phyloP scores from a whole-genome alignment of 805 yeast genomes.

The Yarrowia keelungensis region DNA sequence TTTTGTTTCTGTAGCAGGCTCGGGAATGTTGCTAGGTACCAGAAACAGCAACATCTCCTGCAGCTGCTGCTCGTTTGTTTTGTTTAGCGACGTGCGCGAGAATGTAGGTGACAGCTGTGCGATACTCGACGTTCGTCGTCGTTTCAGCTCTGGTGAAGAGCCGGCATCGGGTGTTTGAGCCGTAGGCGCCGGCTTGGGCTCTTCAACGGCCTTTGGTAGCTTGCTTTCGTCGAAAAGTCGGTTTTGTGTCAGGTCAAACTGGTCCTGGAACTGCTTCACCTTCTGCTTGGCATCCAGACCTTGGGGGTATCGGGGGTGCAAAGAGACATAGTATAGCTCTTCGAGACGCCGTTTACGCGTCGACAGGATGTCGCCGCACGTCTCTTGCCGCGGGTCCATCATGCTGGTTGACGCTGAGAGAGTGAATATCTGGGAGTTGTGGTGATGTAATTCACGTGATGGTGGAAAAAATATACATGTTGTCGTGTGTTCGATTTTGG shows the following conservation, averaged over 20 bases:
- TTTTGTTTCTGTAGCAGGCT: conserved; percentile 47
- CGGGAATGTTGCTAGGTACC: conserved; percentile 50
- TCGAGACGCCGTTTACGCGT: conserved; percentile 63
- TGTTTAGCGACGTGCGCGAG: conserved; percentile 9
- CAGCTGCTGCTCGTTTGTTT: conserved; percentile 31
- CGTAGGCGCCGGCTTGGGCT: conserved; percentile 1
- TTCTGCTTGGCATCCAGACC: conserved; percentile 50
- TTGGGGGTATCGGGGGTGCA: conserved; percentile 58
- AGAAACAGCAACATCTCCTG: conserved; percentile 47
- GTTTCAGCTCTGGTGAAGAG: conserved; percentile 11
- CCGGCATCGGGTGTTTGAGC: conserved; percentile 9
- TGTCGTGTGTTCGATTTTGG: neutral
- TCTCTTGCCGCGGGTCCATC: conserved; percentile 35
- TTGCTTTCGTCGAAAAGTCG: conserved; percentile 27
- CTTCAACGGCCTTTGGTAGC: conserved; percentile 10
- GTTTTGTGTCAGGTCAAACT: conserved; percentile 42
- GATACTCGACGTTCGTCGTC: conserved; percentile 22
- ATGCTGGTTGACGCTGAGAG: conserved; percentile 30
- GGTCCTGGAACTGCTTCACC: conserved; percentile 50
- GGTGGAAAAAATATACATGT: neutral
- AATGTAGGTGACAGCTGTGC: conserved; percentile 27
- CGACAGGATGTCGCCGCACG: conserved; percentile 28
- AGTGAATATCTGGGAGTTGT: conserved; percentile 16
- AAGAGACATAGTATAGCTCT: conserved; percentile 66
- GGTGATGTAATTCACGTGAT: conserved; percentile 36